Base-by-base conservation (phyloP, 495 filamentous ascomycete species). In the Aspergillus indologenus region DNA sequence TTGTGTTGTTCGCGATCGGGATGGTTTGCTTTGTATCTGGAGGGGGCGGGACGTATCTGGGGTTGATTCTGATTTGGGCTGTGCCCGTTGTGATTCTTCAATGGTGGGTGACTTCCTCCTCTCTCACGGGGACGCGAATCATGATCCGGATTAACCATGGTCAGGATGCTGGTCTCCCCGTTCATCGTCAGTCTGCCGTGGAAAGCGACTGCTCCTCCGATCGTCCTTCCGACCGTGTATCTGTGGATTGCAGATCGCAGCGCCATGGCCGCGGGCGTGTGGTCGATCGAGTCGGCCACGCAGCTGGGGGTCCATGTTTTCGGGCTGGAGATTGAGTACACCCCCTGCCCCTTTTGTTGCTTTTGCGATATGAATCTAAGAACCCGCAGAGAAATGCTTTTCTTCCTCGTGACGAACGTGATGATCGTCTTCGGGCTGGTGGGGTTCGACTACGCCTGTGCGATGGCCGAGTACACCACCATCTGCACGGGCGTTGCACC, bases 51-150 rank as follows among this genome's bases (percentile, higher is more conserved):
- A 85, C 81, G 20, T 90, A 90, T 61, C 68, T 87, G 34, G 85
- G 86, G 1, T 70, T 89, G 55, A 88, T 90, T 42, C 63, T 88
- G 12, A 69, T 77, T n/a, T 90, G 87, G 87, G 83, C 85, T 5
- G 72, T 73, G 26, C 83, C 86, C 12, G 82, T 89, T 59, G 59
- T 83, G n/a, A 63, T 87, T 8, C 53, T 86, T 21, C 79, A 87
- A 17, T 90, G 85, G 86, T 79, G 65, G 85, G n/a, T 22, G 44
- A 0, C 26, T 15, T 22, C n/a, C n/a, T n/a, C n/a, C n/a, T n/a
- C 22, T 22, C 21, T 20, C 0, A 19, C 24, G 18, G 78, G 4
- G 26, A 1, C 17, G 18, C 12, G 1, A 44, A 2, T 44, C 17
- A 11, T 5, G 40, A 5, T n/a, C 17, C 18, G 14, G 47, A 14